phyloP scores from a whole-genome alignment of 2,329 filamentous ascomycete species.

The Clarireedia paspali region DNA sequence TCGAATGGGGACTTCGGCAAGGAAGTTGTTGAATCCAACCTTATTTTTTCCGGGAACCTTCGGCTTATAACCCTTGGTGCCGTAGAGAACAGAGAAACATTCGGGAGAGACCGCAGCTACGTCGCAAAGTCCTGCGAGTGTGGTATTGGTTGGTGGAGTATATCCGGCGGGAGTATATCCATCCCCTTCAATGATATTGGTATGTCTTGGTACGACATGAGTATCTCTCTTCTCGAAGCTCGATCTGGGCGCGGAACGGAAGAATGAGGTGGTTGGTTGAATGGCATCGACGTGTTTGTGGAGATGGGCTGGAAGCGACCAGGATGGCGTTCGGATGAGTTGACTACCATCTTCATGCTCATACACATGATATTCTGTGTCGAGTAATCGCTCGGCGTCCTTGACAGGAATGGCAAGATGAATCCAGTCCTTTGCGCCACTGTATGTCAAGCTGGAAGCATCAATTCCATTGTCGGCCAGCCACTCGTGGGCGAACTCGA shows the following conservation, averaged over 20 bases:
- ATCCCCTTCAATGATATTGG: constrained; percentile 2
- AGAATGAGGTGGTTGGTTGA: constrained; percentile 54
- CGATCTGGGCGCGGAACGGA: constrained; percentile 28
- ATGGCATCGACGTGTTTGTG: constrained; percentile 52
- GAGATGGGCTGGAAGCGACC: constrained; percentile 50
- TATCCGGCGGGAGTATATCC: constrained; percentile 18
- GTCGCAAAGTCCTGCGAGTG: constrained; percentile 56
- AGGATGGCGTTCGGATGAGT: constrained; percentile 44
- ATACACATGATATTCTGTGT: constrained; percentile 45
- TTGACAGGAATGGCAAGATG: constrained; percentile 43
- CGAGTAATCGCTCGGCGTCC: constrained; percentile 43
- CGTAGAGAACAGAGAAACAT: constrained; percentile 20
- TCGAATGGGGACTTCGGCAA: constrained; percentile 18
- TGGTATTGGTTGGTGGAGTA: constrained; percentile 24
- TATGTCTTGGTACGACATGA: constrained; percentile 1
- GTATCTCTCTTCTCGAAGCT: neutral
- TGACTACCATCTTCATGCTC: constrained; percentile 45
- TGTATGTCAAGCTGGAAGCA: constrained; percentile 35
- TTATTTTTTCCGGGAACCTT: constrained; percentile 16
- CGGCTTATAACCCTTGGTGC: constrained; percentile 13
- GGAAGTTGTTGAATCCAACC: constrained; percentile 22
- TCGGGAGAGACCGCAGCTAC: constrained; percentile 15
- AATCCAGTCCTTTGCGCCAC: constrained; percentile 50
- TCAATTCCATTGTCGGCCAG: constrained; percentile 44
- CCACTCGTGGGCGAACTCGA: constrained; percentile 47